Base-by-base conservation (phyloP, 768 basidiomycete species). In the Xerocomus brunneocitrinus region DNA sequence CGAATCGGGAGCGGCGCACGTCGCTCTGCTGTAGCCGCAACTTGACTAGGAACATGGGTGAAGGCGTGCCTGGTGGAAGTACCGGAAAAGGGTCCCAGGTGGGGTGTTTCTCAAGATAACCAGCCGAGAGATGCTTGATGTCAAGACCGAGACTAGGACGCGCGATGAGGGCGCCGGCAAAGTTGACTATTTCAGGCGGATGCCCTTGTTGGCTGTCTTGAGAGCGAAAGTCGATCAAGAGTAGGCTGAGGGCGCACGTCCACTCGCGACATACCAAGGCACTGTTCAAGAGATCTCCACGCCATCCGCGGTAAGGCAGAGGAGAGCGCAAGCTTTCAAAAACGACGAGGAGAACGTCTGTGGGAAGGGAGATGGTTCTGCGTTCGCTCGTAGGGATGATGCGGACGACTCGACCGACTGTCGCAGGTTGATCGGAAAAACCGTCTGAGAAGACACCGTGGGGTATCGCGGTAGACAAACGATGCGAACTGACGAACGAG, bases 241-340 rank as follows among this genome's bases (percentile, higher is more conserved):
- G 43, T 8, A 39, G 1, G 57, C 44, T 9, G 47, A 59, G 58
- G 16, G 57, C 57, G 12, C 57, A 59, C 1, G 39, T 36, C 58
- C 58, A 58, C 27, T 48, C 31, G 25, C 40, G 52, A 13, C 58
- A 59, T 6, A 58, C 56, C 46, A 48, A 44, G 8, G 56, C 56
- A 34, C 19, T 47, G 12, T 38, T 53, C 19, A 59, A 1, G 25
- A 58, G 16, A 25, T 53, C 58, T 31, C 30, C 40, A 8, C 42
- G 35, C 57, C 57, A 58, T n/a, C 24, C 19, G 13, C 28, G 22
- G 28, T 36, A 8, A n/a, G n/a, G 38, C 7, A 16, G 19, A 5
- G 40, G 48, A 22, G 39, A 44, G 3, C 35, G 25, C 41, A 58
- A 25, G 46, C 35, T 24, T 31, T 54, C 44, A 36, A 58, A 58